Evolutionary conservation across 495 filamentous ascomycete species (phyloP).

Genomic region (Daldinia bambusicola): DNA sequence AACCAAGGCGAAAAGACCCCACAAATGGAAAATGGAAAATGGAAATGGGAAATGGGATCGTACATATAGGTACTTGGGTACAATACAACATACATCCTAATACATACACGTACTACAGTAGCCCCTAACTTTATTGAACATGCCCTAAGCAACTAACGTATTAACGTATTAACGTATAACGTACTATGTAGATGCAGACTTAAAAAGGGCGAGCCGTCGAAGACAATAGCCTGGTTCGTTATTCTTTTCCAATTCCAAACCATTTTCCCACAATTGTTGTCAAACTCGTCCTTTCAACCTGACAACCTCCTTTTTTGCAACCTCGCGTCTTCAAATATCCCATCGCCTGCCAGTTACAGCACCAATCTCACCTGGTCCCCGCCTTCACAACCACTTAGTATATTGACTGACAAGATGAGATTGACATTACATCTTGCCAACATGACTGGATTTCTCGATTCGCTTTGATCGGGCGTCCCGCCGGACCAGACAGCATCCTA

Average conservation of each 20-base stretch:
- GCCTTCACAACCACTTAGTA: not conserved
- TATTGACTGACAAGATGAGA: slow-evolving; percentile 27
- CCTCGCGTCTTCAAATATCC: not conserved
- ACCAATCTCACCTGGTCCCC: not conserved
- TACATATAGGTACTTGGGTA: too few relatives aligned
- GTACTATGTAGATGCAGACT: slow-evolving; percentile 7
- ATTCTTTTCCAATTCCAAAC: not conserved
- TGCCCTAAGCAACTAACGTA: too few relatives aligned
- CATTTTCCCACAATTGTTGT: not conserved
- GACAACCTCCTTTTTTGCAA: not conserved
- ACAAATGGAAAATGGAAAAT: not conserved
- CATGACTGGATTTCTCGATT: slow-evolving; percentile 33
- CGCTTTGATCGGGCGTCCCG: slow-evolving; percentile 36
- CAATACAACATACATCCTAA: too few relatives aligned
- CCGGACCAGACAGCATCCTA: slow-evolving; percentile 22
- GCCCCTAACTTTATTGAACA: too few relatives aligned
- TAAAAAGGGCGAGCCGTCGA: slow-evolving; percentile 28
- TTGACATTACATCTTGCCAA: slow-evolving; percentile 30
- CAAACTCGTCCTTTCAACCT: not conserved
- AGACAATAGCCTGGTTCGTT: slow-evolving; percentile 27
- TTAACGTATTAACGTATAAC: too few relatives aligned
- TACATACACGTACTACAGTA: too few relatives aligned
- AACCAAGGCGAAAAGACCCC: not conserved
- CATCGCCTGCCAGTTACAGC: not conserved
- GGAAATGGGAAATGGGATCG: too few relatives aligned